phyloP scores from a whole-genome alignment of 2,329 filamentous ascomycete genomes.

The Fusarium austroafricanum region DNA sequence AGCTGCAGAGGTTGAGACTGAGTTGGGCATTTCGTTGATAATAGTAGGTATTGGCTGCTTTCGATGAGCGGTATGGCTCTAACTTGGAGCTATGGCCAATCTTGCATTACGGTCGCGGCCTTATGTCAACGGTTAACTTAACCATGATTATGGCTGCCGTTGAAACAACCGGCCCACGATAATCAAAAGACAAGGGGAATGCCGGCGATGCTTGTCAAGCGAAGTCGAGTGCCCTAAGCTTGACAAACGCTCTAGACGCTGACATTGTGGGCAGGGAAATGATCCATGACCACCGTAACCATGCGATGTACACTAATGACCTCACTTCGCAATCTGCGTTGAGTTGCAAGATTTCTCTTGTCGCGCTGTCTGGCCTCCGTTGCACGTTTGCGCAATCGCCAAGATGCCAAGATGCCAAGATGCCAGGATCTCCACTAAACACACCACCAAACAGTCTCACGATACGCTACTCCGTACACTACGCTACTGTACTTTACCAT shows the following conservation, averaged over 20 bases:
- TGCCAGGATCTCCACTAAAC: slow-evolving; percentile 37
- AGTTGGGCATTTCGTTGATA: slow-evolving; percentile 6
- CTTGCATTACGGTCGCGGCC: not conserved
- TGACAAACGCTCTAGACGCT: slow-evolving; percentile 20
- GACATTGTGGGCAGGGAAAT: slow-evolving; percentile 7
- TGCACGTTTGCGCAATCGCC: slow-evolving; percentile 12
- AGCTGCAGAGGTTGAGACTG: slow-evolving; percentile 8
- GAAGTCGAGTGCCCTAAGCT: not conserved
- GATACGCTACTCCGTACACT: slow-evolving; percentile 17
- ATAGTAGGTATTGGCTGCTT: not conserved
- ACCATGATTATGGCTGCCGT: slow-evolving; percentile 19
- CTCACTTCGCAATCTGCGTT: slow-evolving; percentile 39
- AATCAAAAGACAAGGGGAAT: slow-evolving; percentile 24
- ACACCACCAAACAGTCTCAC: slow-evolving; percentile 40
- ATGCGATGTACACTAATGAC: slow-evolving; percentile 41
- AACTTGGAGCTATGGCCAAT: not conserved
- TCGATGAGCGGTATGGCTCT: not conserved
- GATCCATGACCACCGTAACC: slow-evolving; percentile 17
- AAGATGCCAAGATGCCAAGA: slow-evolving; percentile 42
- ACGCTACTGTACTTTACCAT: slow-evolving; percentile 3
- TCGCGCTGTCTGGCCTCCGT: slow-evolving; percentile 8
- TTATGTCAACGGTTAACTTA: slow-evolving; percentile 18
- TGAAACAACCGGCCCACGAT: slow-evolving; percentile 21
- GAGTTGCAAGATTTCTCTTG: slow-evolving; percentile 27
- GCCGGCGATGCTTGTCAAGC: slow-evolving; percentile 5